phyloP scores from a whole-genome alignment of 768 basidiomycete genomes.

The Boletus speciosus region DNA sequence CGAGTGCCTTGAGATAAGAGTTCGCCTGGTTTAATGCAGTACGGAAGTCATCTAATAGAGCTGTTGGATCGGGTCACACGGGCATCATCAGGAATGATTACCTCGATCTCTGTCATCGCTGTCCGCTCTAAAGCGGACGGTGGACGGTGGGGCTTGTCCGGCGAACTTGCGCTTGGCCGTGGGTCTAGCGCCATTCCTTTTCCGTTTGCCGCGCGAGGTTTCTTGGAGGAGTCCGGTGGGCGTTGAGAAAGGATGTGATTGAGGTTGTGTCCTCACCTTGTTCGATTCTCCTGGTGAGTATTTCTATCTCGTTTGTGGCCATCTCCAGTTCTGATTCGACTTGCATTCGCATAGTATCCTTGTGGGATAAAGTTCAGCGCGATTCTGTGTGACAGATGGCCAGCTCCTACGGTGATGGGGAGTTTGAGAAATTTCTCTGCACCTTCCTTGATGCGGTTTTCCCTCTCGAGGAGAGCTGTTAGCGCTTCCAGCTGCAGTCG shows the following conservation, averaged over 20 bases:
- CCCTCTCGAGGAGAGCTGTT: slow-evolving; percentile 63
- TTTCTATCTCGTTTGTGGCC: slow-evolving; percentile 69
- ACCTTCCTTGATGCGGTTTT: slow-evolving; percentile 85
- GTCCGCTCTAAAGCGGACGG: slow-evolving; percentile 30
- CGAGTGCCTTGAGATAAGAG: slow-evolving; percentile 54
- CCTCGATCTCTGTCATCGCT: slow-evolving; percentile 36
- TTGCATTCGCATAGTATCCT: slow-evolving; percentile 66
- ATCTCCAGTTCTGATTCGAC: slow-evolving; percentile 76
- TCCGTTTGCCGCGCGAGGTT: slow-evolving; percentile 30
- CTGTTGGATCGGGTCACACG: slow-evolving; percentile 9
- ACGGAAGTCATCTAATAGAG: slow-evolving; percentile 61
- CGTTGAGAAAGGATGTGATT: background rate
- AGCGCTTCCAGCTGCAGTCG: slow-evolving; percentile 59
- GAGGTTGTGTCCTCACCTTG: slow-evolving; percentile 33
- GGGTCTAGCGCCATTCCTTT: slow-evolving; percentile 25
- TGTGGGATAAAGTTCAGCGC: slow-evolving; percentile 8
- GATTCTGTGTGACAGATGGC: slow-evolving; percentile 2
- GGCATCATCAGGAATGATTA: slow-evolving; percentile 5
- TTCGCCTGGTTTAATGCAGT: slow-evolving; percentile 66
- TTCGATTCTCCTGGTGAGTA: slow-evolving; percentile 52
- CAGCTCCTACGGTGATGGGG: slow-evolving; percentile 43
- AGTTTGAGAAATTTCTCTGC: slow-evolving; percentile 86
- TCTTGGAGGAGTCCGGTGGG: slow-evolving; percentile 14
- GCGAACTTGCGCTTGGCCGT: slow-evolving; percentile 32
- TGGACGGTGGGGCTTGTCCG: slow-evolving; percentile 30